A percentile compares a stretch with the other conserved stretches of the same genome.
These are phyloP conservation scores for Ceratobasidium sp. DNA, from an alignment of 1,284 basidiomycete species.

Conservation along the genomic window DNA sequence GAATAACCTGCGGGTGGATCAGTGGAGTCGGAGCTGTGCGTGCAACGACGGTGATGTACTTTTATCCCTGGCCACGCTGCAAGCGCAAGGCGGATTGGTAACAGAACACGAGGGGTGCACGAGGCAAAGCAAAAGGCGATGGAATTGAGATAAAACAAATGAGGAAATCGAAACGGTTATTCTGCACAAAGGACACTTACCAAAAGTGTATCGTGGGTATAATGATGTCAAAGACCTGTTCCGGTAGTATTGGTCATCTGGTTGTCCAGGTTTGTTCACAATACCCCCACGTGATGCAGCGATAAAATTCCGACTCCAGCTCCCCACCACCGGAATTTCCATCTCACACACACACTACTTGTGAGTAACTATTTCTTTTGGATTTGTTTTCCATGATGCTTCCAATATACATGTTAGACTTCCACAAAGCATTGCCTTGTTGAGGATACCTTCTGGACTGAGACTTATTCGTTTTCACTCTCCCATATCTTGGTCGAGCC, in stretches of 20 bases:
- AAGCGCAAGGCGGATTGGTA: slow-evolving; percentile 9
- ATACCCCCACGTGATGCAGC: slow-evolving; percentile 3
- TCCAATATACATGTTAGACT: slow-evolving; percentile 41
- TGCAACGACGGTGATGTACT: background rate
- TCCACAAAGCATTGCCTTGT: slow-evolving; percentile 26
- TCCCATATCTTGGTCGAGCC: no score
- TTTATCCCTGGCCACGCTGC: background rate
- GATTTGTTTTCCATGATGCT: background rate
- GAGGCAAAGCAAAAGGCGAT: background rate
- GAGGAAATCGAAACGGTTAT: no score
- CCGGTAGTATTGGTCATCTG: slow-evolving; percentile 1
- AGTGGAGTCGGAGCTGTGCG: slow-evolving; percentile 14
- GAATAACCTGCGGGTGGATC: slow-evolving; percentile 5
- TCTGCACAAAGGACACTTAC: slow-evolving; percentile 6
- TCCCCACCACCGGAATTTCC: slow-evolving; percentile 3
- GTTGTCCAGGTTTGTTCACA: slow-evolving; percentile 9
- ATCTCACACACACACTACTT: background rate
- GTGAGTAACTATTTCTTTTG: background rate
- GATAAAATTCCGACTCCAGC: background rate
- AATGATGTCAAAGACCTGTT: no score
- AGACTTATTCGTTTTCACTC: no score
- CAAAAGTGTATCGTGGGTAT: no score
- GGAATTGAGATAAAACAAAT: no score
- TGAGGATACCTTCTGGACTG: slow-evolving; percentile 27
- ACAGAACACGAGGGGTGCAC: slow-evolving; percentile 30